phyloP scores from a whole-genome alignment of 768 basidiomycete genomes.

The Trametes gibbosa region DNA sequence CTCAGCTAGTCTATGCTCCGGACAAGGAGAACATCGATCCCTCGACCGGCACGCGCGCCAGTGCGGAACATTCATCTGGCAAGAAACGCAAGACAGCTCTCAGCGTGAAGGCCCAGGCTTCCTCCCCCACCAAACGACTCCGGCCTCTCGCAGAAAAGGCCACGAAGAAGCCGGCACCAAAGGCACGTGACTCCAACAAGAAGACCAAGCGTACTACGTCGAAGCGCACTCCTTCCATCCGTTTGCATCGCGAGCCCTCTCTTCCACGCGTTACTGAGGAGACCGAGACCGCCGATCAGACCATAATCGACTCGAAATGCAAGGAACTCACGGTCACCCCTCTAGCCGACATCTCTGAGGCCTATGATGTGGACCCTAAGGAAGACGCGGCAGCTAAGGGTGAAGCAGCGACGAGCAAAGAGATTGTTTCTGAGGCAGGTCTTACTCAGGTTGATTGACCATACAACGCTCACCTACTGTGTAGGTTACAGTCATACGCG shows the following conservation, averaged over 20 bases:
- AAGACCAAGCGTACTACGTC: constrained; percentile 28
- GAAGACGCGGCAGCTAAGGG: constrained; percentile 4
- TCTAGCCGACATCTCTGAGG: constrained; percentile 70
- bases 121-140: constrained; percentile 19
- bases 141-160: constrained; percentile 22
- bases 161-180: constrained; percentile 14
- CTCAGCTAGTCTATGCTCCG: constrained; percentile 27
- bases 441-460: neutral
- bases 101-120: constrained; percentile 23
- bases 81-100: constrained; percentile 62
- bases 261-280: constrained; percentile 63
- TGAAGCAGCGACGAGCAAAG: neutral
- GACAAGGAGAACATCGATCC: constrained; percentile 85
- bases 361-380: constrained; percentile 46
- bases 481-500: neutral
- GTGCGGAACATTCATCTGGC: constrained; percentile 37
- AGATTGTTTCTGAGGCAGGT: neutral
- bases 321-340: constrained; percentile 79
- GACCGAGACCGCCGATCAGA: constrained; percentile 43
- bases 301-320: constrained; percentile 66
- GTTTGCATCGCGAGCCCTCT: constrained; percentile 52
- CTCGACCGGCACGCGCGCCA: constrained; percentile 62
- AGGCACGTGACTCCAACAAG: constrained; percentile 18
- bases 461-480: neutral
- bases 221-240: constrained; percentile 25